Base-by-base conservation (phyloP, 805 yeast genomes). In the Lipomyces yamanashiensis region DNA sequence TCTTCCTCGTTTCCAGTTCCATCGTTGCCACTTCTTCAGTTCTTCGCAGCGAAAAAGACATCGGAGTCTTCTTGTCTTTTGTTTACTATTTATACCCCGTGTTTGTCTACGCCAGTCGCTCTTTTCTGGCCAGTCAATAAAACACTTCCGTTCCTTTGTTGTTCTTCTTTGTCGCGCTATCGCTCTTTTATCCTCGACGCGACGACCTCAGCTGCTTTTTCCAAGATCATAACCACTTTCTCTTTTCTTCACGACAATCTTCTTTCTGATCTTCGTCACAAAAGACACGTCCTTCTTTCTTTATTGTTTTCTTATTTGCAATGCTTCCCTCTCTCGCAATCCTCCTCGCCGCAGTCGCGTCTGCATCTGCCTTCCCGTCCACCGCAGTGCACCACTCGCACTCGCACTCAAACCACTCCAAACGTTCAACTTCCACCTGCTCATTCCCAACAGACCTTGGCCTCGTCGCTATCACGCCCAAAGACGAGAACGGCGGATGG, bases 401-500 rank as follows among this genome's bases (percentile, higher is more conserved):
- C 54, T 19, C 41, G 15, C 63, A 60, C 63, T 17, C 28, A 13
- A 19, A 23, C 43, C 51, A 43, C 58, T n/a, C 41, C 51, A 61
- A 58, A 56, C 59, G 64, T 23, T 15, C 52, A 23, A 43, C 62
- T 21, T 51, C 56, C 50, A 62, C 64, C 45, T 90, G 96, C 77
- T 68, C 82, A 2, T 90, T 91, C 78, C 96, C 96, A 41, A 67
- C 81, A 28, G 79, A 82, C 60, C 79, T 79, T 33, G 92, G 91
- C 8, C 80, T 92, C 71, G 93, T 91, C 17, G 78, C 86, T 1
- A 87, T 90, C 56, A 86, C 90, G 57, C 78, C 81, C 7, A 74
- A 74, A 41, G 82, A 85, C 36, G 69, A 74, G 17, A 88, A 88
- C 71, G 92, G 82, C 55, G 97, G 97, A 28, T 92, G 96, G 96